Conservation (phyloP, 129 eudicot species). For the Solidago caesia region DNA sequence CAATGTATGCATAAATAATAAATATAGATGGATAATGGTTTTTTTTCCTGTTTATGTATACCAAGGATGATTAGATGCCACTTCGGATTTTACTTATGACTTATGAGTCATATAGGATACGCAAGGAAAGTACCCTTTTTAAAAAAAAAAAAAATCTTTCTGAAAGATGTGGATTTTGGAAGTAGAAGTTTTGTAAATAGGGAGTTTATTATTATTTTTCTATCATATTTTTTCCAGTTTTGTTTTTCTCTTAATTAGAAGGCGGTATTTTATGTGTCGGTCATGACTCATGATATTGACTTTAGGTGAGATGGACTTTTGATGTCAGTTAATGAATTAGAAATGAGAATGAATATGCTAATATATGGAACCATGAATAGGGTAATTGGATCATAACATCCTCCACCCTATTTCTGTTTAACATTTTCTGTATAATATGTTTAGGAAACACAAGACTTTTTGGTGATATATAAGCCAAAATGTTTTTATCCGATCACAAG, state of each 20-base stretch:
- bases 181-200: neutral
- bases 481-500: neutral
- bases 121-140: neutral
- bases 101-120: neutral
- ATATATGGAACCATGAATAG: neutral
- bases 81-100: neutral
- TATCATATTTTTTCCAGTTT: neutral
- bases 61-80: neutral
- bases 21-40: too few species aligned
- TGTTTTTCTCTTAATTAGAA: neutral
- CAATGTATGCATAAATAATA: neutral
- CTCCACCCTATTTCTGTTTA: too few species aligned
- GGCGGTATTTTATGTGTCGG: neutral
- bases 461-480: neutral
- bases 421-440: too few species aligned
- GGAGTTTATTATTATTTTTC: neutral
- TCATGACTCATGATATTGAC: neutral
- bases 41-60: neutral
- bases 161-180: neutral
- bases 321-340: neutral
- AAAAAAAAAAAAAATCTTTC: too few species aligned
- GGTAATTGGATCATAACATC: neutral
- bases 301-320: neutral
- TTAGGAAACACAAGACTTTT: neutral
- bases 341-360: neutral